Base-by-base conservation (phyloP, 495 filamentous ascomycete species). In the Lophiostoma macrostomum region DNA sequence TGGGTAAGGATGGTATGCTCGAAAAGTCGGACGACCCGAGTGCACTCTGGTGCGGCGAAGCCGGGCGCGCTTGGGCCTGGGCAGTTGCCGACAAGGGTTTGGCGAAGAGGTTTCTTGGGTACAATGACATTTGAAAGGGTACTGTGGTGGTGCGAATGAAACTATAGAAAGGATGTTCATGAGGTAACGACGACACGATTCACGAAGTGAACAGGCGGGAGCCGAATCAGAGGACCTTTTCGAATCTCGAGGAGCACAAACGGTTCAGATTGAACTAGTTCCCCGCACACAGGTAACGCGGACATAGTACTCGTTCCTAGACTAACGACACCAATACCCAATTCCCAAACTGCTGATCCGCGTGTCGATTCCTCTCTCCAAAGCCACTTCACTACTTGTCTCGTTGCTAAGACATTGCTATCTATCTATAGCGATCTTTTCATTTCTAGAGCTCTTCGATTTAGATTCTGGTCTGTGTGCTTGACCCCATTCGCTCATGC, bases 1-100 rank as follows among this genome's bases (percentile, higher is more conserved):
- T 78, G 58, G 71, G 73, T 45, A 65, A 56, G 11, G 63, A 73
- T 40, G 77, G 69, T 13, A 64, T 72, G 64, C 60, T 73, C 37
- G 64, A 70, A 49, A 67, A 65, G 45, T 64, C 65, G 6, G 68
- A 69, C 24, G 69, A 75, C 23, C 71, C 71, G 4, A 62, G 55
- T 22, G 63, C 63, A 0, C 60, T 76, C 16, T 74, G 67, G 45
- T 67, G 71, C 39, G 75, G 75, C 24, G 74, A 75, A 50, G 74
- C 75, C 3, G 75, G 75, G 16, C 39, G 75, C 22, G 71, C 75
- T 28, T 78, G 75, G 75, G 66, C 65, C 0, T 77, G 73, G 69
- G 71, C 73, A 1, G 65, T 74, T 47, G 67, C 67, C 20, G 72
- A 74, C 35, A 66, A 64, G 51, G 64, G 67, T 0, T 23, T 71